Conservation (phyloP, 2,329 filamentous ascomycete genomes). For the Xylogone sp. region DNA sequence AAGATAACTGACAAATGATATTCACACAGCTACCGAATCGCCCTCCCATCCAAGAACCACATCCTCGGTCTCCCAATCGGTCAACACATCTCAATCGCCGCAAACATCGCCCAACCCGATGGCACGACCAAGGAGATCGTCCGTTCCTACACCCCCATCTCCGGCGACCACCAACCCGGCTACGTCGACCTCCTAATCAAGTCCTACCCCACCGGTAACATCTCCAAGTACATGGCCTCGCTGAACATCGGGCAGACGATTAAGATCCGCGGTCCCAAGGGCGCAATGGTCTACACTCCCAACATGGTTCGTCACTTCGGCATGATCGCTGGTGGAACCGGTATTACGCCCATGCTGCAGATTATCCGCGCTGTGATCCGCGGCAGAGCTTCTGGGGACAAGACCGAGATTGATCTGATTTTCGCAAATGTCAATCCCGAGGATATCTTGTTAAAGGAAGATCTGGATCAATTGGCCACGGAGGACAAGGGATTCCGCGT, state of each 20-base stretch:
- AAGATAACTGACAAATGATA: constrained; percentile 9
- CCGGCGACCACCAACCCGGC: constrained; percentile 82
- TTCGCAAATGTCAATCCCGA: constrained; percentile 94
- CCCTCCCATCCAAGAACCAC: constrained; percentile 69
- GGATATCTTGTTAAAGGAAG: constrained; percentile 91
- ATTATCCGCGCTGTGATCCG: constrained; percentile 87
- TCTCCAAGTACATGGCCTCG: constrained; percentile 85
- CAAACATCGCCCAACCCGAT: constrained; percentile 60
- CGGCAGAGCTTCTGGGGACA: constrained; percentile 73
- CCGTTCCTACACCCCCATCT: constrained; percentile 89
- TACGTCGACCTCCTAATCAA: constrained; percentile 98
- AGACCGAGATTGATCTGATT: constrained; percentile 87
- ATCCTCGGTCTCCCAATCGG: constrained; percentile 96
- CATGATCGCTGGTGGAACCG: constrained; percentile 97
- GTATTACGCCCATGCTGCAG: constrained; percentile 98
- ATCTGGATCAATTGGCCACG: constrained; percentile 74
- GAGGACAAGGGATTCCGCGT: constrained; percentile 81
- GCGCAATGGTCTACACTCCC: constrained; percentile 93
- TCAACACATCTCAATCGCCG: constrained; percentile 96
- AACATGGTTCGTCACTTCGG: constrained; percentile 96
- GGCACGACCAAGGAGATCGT: constrained; percentile 79
- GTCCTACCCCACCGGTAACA: constrained; percentile 95
- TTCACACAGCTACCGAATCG: constrained; percentile 78
- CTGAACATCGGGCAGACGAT: constrained; percentile 82
- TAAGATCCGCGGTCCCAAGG: constrained; percentile 91